Evolutionary conservation across 345 rosid species (phyloP), one percentile per base, ranked within the genome.

Genomic region (Odontarrhena argentea): DNA sequence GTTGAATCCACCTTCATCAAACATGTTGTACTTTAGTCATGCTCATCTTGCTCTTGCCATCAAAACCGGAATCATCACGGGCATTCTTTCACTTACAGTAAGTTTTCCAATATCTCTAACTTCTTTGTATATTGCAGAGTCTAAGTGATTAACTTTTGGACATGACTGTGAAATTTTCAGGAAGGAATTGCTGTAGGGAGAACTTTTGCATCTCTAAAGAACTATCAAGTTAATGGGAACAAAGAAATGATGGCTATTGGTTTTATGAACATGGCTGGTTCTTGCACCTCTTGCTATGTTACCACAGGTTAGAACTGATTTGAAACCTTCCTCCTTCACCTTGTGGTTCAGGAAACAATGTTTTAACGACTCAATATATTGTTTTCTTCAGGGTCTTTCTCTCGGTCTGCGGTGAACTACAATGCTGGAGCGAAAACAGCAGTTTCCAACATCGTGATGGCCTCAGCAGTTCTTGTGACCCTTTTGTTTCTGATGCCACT

Each of bases 151-250:
- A 24, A 18, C 2, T 28, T 38, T 37, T 38, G 37, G 40, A 36
- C 9, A n/a, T 62, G 6, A 34, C 49, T 63, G 10, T 25, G 55
- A 13, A 15, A 30, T 68, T 72, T 75, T 4, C 63, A 95, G 99
- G 98, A 95, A 85, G 99, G 98, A 70, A 95, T 95, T 65, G 98
- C 98, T 5, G 98, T 95, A 13, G 99, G 99, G 61, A 91, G 99
- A 68, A 95, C 98, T 15, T 91, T 91, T 84, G 97, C 99, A 46
- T 51, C 92, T 15, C 60, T 95, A 44, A 80, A 81, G 63, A 89
- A 89, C 72, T 95, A 95, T 72, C 96, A 89, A 74, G 88, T 95
- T 47, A 97, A 91, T 63, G 99, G 96, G 6, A 95, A 91, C 86
- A 89, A 95, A 80, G 99, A 95, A 83, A 95, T 91, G 98, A 81